phyloP scores from a whole-genome alignment of 2,329 filamentous ascomycete species.

The Epichloe sp. region DNA sequence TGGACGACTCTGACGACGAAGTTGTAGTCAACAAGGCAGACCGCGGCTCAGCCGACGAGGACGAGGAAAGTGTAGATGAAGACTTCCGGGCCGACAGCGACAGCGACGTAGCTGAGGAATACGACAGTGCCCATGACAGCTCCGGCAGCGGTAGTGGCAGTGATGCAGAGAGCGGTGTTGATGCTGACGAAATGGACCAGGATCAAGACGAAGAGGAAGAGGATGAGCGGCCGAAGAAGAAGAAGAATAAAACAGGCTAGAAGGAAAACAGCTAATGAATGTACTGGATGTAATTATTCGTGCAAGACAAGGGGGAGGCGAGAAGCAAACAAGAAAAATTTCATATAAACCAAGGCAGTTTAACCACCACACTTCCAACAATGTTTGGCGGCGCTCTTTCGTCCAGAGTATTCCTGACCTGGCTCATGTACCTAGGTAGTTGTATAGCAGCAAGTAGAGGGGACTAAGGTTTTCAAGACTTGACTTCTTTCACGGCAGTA shows the following conservation, averaged over 20 bases:
- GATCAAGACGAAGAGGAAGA: conserved; percentile 28
- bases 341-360: not conserved
- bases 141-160: conserved; percentile 56
- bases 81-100: conserved; percentile 91
- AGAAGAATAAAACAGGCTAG: conserved; percentile 29
- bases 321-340: not conserved
- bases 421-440: too few species aligned
- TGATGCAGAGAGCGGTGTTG: conserved; percentile 36
- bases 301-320: not conserved
- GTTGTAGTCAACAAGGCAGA: conserved; percentile 58
- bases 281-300: not conserved
- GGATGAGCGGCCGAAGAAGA: conserved; percentile 36
- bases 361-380: not conserved
- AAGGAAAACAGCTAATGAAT: not conserved
- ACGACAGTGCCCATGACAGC: conserved; percentile 81
- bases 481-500: too few species aligned
- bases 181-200: conserved; percentile 30
- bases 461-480: too few species aligned
- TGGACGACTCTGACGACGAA: conserved; percentile 75
- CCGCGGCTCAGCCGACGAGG: conserved; percentile 86
- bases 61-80: conserved; percentile 89
- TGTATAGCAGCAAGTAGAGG: too few species aligned
- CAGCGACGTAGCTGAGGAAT: conserved; percentile 93
- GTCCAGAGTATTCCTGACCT: too few species aligned
- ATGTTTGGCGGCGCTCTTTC: too few species aligned